These are phyloP conservation scores for Candida pseudofarinosa DNA, from an alignment of 805 yeast species.

Conservation along the genomic window DNA sequence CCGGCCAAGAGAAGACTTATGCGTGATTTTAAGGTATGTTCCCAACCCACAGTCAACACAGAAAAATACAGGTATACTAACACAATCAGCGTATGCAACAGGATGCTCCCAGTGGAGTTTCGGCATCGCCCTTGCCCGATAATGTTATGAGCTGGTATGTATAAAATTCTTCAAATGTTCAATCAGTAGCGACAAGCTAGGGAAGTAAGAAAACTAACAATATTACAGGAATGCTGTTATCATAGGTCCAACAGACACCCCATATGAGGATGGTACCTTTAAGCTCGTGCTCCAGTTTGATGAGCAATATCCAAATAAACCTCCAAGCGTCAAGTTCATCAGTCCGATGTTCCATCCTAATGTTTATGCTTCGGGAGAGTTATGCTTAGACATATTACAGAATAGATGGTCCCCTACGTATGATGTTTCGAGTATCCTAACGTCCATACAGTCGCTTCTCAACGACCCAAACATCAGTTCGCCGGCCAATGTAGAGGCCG, in stretches of 20 bases:
- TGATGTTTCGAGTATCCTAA: slow-evolving; percentile 91
- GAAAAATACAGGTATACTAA: slow-evolving; percentile 11
- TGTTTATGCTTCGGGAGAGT: slow-evolving; percentile 92
- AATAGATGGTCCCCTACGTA: slow-evolving; percentile 99
- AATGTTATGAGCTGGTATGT: slow-evolving; percentile 84
- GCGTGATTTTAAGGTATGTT: slow-evolving; percentile 89
- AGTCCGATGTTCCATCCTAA: slow-evolving; percentile 98
- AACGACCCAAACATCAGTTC: slow-evolving; percentile 96
- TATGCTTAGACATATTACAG: slow-evolving; percentile 92
- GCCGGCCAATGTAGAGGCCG: slow-evolving; percentile 98
- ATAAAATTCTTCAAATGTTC: background rate
- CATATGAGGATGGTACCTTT: slow-evolving; percentile 97
- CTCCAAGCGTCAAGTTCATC: slow-evolving; percentile 87
- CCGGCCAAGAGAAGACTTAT: slow-evolving; percentile 98
- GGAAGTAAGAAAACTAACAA: background rate
- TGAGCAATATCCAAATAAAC: slow-evolving; percentile 96
- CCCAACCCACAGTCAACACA: background rate
- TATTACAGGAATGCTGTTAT: slow-evolving; percentile 79
- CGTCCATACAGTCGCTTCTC: slow-evolving; percentile 85
- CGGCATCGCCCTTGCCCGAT: slow-evolving; percentile 95
- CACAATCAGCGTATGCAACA: slow-evolving; percentile 77
- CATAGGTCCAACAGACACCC: slow-evolving; percentile 96
- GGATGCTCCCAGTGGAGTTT: slow-evolving; percentile 97
- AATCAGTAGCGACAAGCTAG: background rate
- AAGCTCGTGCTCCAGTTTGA: slow-evolving; percentile 82